Percentiles rank a stretch among this genome's conserved stretches.
These are phyloP conservation scores for Adansonia digitata DNA, from an alignment of 345 rosid genomes.

Conservation along the genomic window DNA sequence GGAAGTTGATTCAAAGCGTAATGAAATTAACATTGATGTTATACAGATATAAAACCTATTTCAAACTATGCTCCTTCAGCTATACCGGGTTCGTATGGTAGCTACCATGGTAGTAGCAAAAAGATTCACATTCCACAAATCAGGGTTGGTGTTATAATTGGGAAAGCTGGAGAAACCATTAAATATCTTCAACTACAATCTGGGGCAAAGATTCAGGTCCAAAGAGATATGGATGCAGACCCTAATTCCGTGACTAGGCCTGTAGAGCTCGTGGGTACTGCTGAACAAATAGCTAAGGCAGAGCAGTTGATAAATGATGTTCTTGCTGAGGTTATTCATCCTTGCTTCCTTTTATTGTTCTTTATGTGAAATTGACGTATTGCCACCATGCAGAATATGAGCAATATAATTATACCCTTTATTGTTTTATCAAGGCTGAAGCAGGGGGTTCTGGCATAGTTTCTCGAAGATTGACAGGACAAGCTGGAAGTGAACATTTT, in stretches of 20 bases:
- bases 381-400: not conserved
- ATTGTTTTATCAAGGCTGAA: conserved; percentile 60
- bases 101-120: conserved; percentile 64
- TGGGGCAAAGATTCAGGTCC: conserved; percentile 98
- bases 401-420: not conserved
- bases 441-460: conserved; percentile 82
- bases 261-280: conserved; percentile 82
- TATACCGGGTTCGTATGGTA: conserved; percentile 67
- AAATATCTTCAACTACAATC: conserved; percentile 91
- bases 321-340: conserved; percentile 62
- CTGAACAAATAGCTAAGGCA: conserved; percentile 86
- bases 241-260: conserved; percentile 58
- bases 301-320: conserved; percentile 91
- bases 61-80: conserved; percentile 44
- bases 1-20: not conserved
- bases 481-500: conserved; percentile 67
- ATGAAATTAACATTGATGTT: not conserved
- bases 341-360: not conserved
- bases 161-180: conserved; percentile 95
- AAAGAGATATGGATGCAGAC: conserved; percentile 89
- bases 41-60: conserved; percentile 54
- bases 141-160: conserved; percentile 97
- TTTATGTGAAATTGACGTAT: not conserved
- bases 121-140: conserved; percentile 89
- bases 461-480: conserved; percentile 73